Percentiles rank a stretch among this genome's conserved stretches.
These are phyloP conservation scores for Sarocladium strictum DNA, from an alignment of 2,329 filamentous ascomycete genomes.

Conservation along the genomic window DNA sequence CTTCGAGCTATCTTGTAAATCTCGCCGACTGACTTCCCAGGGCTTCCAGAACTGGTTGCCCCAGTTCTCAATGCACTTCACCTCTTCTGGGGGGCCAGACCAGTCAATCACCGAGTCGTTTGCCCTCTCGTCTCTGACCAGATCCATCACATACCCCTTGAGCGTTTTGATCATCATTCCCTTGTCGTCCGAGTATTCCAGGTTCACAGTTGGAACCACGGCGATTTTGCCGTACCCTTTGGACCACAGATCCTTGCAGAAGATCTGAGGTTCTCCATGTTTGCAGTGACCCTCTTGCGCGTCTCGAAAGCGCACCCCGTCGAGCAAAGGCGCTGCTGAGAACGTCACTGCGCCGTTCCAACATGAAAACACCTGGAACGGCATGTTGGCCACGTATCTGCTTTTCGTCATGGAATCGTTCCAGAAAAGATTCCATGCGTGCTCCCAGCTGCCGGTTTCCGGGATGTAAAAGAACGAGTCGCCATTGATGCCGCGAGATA, in stretches of 20 bases:
- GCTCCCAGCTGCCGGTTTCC: conserved; percentile 41
- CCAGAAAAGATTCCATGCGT: conserved; percentile 46
- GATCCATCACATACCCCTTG: conserved; percentile 35
- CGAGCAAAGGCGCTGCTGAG: conserved; percentile 39
- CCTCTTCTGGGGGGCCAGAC: conserved; percentile 37
- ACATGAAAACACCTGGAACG: conserved; percentile 55
- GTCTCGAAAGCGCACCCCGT: conserved; percentile 38
- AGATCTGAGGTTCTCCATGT: conserved; percentile 35
- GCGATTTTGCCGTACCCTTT: conserved; percentile 45
- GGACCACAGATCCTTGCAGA: conserved; percentile 28
- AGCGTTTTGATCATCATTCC: conserved; percentile 39
- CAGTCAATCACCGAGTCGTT: conserved; percentile 33
- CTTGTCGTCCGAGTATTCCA: conserved; percentile 45
- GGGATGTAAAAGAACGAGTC: conserved; percentile 51
- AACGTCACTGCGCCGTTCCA: conserved; percentile 53
- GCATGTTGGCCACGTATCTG: conserved; percentile 29
- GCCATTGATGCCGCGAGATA: conserved; percentile 44
- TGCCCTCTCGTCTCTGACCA: conserved; percentile 26
- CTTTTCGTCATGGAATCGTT: conserved; percentile 32
- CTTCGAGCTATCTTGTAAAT: neutral
- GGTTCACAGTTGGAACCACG: conserved; percentile 48
- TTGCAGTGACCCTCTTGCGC: conserved; percentile 10
- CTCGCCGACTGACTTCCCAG: conserved; percentile 22
- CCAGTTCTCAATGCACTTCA: conserved; percentile 42
- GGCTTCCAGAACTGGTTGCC: conserved; percentile 33